Percentiles rank a stretch among this genome's conserved stretches.
phyloP scores from a whole-genome alignment of 345 rosid genomes.

The Eucalyptus sideroxylon region DNA sequence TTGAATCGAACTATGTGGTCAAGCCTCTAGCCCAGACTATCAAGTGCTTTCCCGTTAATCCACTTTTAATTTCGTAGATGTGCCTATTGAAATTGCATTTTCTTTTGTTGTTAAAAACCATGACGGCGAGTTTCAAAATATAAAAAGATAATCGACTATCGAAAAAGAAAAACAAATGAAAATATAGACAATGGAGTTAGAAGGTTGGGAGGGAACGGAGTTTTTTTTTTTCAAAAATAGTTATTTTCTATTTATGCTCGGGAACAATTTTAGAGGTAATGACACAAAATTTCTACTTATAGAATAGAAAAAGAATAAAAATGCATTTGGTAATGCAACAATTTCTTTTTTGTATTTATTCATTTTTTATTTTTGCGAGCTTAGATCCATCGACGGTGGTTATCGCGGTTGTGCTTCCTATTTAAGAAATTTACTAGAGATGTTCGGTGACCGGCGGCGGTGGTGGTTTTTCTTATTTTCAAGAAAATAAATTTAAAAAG shows the following conservation, averaged over 20 bases:
- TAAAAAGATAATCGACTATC: neutral
- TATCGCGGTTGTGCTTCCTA: rapidly evolving
- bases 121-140: neutral
- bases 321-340: too few species aligned
- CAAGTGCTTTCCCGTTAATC: neutral
- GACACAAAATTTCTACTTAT: too few species aligned
- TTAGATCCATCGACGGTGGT: neutral
- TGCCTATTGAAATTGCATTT: neutral
- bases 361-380: too few species aligned
- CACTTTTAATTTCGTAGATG: neutral
- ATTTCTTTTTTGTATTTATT: too few species aligned
- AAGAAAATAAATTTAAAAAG: too few species aligned
- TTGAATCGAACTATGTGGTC: neutral
- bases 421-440: neutral
- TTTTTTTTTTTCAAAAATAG: too few species aligned
- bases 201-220: neutral
- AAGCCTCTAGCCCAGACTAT: neutral
- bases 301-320: too few species aligned
- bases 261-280: too few species aligned
- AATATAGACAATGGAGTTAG: neutral
- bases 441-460: too few species aligned
- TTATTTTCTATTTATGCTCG: too few species aligned
- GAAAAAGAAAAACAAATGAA: neutral
- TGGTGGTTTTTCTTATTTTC: neutral
- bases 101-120: neutral